These are phyloP conservation scores for Sordaria brevicollis DNA, from an alignment of 495 filamentous ascomycete species.

Conservation along the genomic window DNA sequence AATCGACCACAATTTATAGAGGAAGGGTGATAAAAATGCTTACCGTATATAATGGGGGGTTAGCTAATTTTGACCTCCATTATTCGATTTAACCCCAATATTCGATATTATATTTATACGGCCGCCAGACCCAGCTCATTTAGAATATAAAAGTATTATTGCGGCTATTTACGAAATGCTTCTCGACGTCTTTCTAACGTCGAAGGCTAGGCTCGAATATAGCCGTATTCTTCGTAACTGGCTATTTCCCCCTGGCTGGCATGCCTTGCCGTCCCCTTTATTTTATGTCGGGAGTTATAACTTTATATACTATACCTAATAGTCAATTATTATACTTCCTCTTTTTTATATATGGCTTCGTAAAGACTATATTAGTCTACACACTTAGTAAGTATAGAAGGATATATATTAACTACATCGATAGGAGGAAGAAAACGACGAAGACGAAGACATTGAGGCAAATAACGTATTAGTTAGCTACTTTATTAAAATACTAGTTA, in stretches of 20 bases:
- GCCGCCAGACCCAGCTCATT: neutral
- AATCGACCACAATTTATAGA: neutral
- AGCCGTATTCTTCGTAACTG: neutral
- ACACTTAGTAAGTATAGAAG: neutral
- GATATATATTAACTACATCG: neutral
- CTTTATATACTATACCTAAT: neutral
- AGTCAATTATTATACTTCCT: neutral
- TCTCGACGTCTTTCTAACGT: neutral
- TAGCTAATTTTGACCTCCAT: neutral
- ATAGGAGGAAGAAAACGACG: no score
- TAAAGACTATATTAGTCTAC: neutral
- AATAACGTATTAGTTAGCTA: neutral
- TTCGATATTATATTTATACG: neutral
- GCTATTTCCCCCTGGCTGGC: neutral
- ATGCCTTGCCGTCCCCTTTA: neutral
- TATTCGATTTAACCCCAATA: neutral
- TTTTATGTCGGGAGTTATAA: neutral
- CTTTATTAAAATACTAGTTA: neutral
- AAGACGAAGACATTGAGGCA: neutral
- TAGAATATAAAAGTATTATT: neutral
- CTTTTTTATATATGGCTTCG: neutral
- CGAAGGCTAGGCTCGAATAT: neutral
- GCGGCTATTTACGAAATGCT: neutral
- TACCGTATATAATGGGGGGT: neutral
- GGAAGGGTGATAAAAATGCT: neutral